Evolutionary conservation across 179 eudicot species (phyloP), one percentile per base, ranked within the genome.

Genomic region (Silene vulgaris): DNA sequence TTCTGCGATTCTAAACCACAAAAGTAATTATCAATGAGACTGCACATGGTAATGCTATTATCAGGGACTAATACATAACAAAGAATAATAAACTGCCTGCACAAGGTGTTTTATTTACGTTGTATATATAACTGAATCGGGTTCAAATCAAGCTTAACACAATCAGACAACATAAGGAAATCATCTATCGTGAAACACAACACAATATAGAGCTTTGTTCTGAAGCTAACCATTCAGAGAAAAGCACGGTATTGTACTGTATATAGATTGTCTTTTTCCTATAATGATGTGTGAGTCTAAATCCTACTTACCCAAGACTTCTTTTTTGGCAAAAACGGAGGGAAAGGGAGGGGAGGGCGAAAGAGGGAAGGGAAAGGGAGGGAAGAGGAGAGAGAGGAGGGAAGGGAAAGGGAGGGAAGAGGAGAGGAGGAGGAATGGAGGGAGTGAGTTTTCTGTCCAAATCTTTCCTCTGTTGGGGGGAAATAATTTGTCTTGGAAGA

Each of bases 1-100:
- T 12, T 65, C 73, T 66, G 45, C 73, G 72, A n/a, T 71, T 43
- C 78, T 75, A 65, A 57, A 54, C 64, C 54, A 65, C n/a, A 3
- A 28, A 14, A 9, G 20, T 21, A 43, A 29, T 65, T 45, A 64
- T 40, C 3, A 59, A 17, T 1, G 28, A 23, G 37, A 57, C 14
- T 8, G 62, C 8, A 29, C 61, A 28, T 4, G 8, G 3, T 1
- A 40, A 26, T 40, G 72, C 23, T 68, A 17, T 35, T 37, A 40
- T 45, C 29, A 20, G 65, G 32, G 21, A 60, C 64, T 6, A 60
- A 28, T 20, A 62, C 32, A 9, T 1, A 21, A 9, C 12, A n/a
- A 60, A 60, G 29, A 32, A 21, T 62, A 21, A 62, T 20, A 5
- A 54, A 54, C 60, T 54, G 60, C 60, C 19, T 54, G 19, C 60